Percentiles rank a stretch among this genome's conserved stretches.
Evolutionary conservation across 768 basidiomycete species (phyloP).

Genomic region (Lactarius quietus): DNA sequence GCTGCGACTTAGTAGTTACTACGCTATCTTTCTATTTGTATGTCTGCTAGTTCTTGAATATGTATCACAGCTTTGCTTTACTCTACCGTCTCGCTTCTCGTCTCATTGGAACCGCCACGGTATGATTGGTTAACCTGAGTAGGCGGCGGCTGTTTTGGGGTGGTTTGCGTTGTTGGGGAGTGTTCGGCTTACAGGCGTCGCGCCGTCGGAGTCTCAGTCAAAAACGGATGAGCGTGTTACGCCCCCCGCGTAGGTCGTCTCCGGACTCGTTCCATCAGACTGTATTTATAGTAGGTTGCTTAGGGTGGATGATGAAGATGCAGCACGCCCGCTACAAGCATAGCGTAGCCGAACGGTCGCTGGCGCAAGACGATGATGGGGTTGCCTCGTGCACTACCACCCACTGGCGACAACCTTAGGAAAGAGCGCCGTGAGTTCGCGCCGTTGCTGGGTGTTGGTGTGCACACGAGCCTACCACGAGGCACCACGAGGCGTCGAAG

Average conservation of each 20-base stretch:
- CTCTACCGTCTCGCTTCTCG: neutral
- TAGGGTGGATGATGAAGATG: neutral
- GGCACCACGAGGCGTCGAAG: neutral
- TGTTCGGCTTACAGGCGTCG: neutral
- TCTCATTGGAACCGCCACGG: neutral
- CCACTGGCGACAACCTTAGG: neutral
- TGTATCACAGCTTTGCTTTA: constrained; percentile 4
- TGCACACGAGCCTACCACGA: neutral
- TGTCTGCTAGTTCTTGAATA: constrained; percentile 7
- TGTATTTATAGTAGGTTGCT: neutral
- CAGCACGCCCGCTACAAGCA: neutral
- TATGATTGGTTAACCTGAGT: neutral
- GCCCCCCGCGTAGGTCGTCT: neutral
- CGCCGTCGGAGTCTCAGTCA: neutral
- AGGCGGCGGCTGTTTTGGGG: neutral
- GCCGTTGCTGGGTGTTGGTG: neutral
- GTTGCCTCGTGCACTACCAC: neutral
- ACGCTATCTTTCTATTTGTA: constrained; percentile 15
- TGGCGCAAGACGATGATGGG: neutral
- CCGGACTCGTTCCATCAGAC: neutral
- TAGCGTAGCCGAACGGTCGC: neutral
- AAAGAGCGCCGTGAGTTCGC: neutral
- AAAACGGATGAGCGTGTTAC: neutral
- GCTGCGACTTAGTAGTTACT: constrained; percentile 11
- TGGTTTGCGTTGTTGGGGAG: neutral